phyloP scores from a whole-genome alignment of 495 filamentous ascomycete genomes.

The Tuber borchii region DNA sequence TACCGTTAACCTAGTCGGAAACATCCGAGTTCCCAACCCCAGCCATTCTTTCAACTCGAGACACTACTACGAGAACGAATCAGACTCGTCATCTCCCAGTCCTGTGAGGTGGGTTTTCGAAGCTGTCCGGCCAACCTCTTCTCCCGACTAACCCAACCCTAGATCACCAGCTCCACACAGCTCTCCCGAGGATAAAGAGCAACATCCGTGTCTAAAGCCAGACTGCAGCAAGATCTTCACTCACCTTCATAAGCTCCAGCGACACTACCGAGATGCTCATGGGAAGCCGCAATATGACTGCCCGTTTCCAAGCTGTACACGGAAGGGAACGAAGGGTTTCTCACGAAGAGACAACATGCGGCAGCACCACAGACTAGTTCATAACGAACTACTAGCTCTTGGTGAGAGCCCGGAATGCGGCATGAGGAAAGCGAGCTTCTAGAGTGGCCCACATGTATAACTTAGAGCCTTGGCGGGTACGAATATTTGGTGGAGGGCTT shows the following conservation, averaged over 20 bases:
- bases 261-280: conserved; percentile 28
- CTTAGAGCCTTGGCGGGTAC: not conserved
- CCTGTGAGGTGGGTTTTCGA: conserved; percentile 11
- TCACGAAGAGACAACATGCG: conserved; percentile 34
- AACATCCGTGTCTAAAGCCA: conserved; percentile 27
- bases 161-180: conserved; percentile 10
- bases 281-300: conserved; percentile 34
- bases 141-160: not conserved
- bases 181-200: conserved; percentile 19
- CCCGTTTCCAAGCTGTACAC: conserved; percentile 25
- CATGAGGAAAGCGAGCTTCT: conserved; percentile 4
- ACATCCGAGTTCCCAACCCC: not conserved
- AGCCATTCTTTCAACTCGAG: conserved; percentile 8
- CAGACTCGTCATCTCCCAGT: conserved; percentile 15
- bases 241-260: conserved; percentile 29
- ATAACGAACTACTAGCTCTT: conserved; percentile 20
- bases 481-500: not conserved
- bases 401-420: conserved; percentile 3
- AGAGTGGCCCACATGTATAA: not conserved
- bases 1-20: not conserved
- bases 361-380: conserved; percentile 31
- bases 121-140: not conserved
- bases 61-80: not conserved
- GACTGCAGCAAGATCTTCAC: conserved; percentile 29
- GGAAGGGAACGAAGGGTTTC: conserved; percentile 30